Evolutionary conservation across 306 rosid species (phyloP).

Genomic region (Alnus glutinosa): DNA sequence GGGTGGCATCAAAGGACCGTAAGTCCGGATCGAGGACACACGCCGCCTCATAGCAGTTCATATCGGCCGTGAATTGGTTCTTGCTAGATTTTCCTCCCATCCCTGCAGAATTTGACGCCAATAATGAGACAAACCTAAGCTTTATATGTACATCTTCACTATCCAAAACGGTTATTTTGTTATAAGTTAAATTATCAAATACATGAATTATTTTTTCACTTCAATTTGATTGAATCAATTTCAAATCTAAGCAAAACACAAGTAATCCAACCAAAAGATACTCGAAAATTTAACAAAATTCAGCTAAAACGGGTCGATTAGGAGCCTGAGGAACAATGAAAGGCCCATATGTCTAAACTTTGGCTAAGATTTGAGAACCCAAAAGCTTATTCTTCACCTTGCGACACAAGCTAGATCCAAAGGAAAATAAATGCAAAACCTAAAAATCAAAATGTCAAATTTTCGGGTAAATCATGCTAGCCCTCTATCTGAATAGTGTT

Average conservation of each 20-base stretch:
- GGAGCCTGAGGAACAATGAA: background rate
- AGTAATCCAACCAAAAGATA: background rate
- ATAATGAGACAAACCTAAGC: background rate
- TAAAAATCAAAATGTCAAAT: background rate
- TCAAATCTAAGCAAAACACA: background rate
- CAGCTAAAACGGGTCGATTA: background rate
- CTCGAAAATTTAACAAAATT: background rate
- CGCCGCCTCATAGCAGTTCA: slow-evolving; percentile 73
- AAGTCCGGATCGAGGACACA: slow-evolving; percentile 60
- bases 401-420: background rate
- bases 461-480: background rate
- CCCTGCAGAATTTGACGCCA: slow-evolving; percentile 25
- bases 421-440: background rate
- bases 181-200: background rate
- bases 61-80: slow-evolving; percentile 49
- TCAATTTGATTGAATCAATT: background rate
- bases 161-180: background rate
- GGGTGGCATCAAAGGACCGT: slow-evolving; percentile 56
- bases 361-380: slow-evolving; percentile 20
- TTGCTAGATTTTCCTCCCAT: slow-evolving; percentile 79
- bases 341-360: background rate
- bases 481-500: background rate
- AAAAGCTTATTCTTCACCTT: slow-evolving; percentile 7
- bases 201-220: background rate
- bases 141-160: background rate